Percentiles rank a stretch among this genome's conserved stretches.
These are phyloP conservation scores for Chlamydomonas reinhardtii DNA, from an alignment of 163 green algal species.

Conservation along the genomic window DNA sequence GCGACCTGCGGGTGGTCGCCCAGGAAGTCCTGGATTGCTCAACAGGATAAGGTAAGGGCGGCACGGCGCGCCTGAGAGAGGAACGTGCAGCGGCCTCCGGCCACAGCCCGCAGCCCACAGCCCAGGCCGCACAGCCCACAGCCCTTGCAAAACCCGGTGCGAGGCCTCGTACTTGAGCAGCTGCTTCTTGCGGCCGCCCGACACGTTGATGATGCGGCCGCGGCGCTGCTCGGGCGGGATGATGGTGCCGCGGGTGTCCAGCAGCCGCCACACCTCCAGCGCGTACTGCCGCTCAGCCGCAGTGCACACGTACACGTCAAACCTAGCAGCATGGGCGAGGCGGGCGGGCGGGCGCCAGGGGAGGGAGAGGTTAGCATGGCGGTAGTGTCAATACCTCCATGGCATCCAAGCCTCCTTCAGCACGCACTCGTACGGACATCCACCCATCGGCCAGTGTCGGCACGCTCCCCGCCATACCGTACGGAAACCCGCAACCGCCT, in stretches of 20 bases:
- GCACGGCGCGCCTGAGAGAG: no score
- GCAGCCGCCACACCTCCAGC: slow-evolving; percentile 88
- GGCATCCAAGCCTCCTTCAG: no score
- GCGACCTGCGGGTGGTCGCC: slow-evolving; percentile 7
- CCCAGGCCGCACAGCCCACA: no score
- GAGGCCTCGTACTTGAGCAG: slow-evolving; percentile 26
- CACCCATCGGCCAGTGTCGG: no score
- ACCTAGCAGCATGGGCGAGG: slow-evolving; percentile 57
- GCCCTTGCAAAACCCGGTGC: no score
- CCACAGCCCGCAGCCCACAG: no score
- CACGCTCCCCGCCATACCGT: no score
- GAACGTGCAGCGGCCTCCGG: no score
- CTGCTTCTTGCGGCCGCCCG: slow-evolving; percentile 46
- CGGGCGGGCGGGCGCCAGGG: neutral
- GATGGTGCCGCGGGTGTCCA: slow-evolving; percentile 71
- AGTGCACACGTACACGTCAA: slow-evolving; percentile 91
- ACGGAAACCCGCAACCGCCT: neutral
- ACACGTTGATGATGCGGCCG: slow-evolving; percentile 59
- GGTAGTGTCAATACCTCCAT: no score
- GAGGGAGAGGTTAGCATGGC: neutral
- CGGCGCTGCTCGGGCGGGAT: slow-evolving; percentile 40
- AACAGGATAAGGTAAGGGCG: neutral
- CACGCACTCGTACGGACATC: no score
- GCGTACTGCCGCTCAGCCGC: slow-evolving; percentile 88
- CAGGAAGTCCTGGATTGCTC: no score